phyloP scores from a whole-genome alignment of 345 rosid species.

The Citrus hindsii region DNA sequence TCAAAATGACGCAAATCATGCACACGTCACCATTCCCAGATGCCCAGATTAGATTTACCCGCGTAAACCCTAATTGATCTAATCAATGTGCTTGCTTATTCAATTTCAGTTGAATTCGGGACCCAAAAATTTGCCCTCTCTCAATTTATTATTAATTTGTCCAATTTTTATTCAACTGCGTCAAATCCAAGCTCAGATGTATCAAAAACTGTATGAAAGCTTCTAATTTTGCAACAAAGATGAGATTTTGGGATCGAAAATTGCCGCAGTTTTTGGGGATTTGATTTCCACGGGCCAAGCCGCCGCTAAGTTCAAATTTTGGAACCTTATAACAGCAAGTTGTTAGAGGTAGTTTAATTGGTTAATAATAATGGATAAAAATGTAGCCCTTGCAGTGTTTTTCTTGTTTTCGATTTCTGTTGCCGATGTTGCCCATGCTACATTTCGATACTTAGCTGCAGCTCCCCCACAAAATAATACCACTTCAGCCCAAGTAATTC shows the following conservation, averaged over 20 bases:
- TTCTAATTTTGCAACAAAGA: not conserved
- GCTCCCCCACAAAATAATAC: slow-evolving; percentile 19
- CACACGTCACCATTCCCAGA: not conserved
- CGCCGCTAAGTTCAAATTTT: not conserved
- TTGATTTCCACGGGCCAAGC: not conserved
- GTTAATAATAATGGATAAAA: slow-evolving; percentile 34
- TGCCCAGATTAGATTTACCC: slow-evolving; percentile 3
- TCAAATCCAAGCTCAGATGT: slow-evolving; percentile 13
- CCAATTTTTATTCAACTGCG: not conserved
- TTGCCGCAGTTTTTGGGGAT: not conserved
- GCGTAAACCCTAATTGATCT: slow-evolving; percentile 14
- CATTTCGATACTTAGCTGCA: slow-evolving; percentile 30
- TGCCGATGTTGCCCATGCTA: slow-evolving; percentile 41
- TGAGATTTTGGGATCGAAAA: not conserved
- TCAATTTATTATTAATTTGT: not conserved
- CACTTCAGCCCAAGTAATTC: slow-evolving; percentile 33
- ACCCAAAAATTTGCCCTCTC: not conserved
- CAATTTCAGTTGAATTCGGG: not conserved
- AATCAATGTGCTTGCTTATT: not conserved
- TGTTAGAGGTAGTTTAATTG: not conserved
- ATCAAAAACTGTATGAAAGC: not conserved
- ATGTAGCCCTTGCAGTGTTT: slow-evolving; percentile 28
- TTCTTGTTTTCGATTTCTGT: slow-evolving; percentile 34
- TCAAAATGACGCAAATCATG: not conserved
- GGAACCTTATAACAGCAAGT: not conserved